Evolutionary conservation across 2,329 filamentous ascomycete genomes (phyloP).

Genomic region (Pseudocercospora vitis): DNA sequence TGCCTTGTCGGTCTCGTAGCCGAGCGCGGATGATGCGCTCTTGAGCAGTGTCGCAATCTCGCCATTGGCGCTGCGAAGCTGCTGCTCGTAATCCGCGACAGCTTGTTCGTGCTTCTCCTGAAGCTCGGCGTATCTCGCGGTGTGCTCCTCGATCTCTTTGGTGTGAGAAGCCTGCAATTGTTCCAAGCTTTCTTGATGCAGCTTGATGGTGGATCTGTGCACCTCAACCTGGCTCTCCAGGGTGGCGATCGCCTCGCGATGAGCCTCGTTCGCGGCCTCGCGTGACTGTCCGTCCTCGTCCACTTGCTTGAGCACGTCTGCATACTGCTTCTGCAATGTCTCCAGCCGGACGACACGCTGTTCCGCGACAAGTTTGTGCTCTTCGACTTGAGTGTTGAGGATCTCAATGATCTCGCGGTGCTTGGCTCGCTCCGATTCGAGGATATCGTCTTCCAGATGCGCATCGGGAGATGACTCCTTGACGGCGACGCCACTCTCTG

Average conservation of each 20-base stretch:
- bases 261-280: conserved; percentile 55
- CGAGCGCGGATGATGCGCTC: conserved; percentile 63
- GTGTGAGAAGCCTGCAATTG: conserved; percentile 56
- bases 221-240: conserved; percentile 58
- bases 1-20: conserved; percentile 55
- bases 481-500: conserved; percentile 31
- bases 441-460: conserved; percentile 29
- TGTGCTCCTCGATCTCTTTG: conserved; percentile 53
- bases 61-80: conserved; percentile 59
- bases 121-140: conserved; percentile 40
- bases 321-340: conserved; percentile 71
- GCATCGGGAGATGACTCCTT: neutral
- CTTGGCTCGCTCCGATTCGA: conserved; percentile 45
- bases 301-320: conserved; percentile 65
- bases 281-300: conserved; percentile 64
- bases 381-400: conserved; percentile 73
- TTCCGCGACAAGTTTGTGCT: conserved; percentile 73
- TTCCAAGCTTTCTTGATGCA: conserved; percentile 55
- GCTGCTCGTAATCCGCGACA: conserved; percentile 55
- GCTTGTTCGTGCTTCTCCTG: conserved; percentile 38
- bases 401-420: conserved; percentile 55
- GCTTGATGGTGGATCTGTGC: conserved; percentile 56
- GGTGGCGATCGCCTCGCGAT: conserved; percentile 54
- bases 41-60: conserved; percentile 61
- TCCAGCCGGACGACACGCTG: conserved; percentile 68